Base-by-base conservation (phyloP, 805 yeast genomes). In the Saccharomycopsis fodiens region DNA sequence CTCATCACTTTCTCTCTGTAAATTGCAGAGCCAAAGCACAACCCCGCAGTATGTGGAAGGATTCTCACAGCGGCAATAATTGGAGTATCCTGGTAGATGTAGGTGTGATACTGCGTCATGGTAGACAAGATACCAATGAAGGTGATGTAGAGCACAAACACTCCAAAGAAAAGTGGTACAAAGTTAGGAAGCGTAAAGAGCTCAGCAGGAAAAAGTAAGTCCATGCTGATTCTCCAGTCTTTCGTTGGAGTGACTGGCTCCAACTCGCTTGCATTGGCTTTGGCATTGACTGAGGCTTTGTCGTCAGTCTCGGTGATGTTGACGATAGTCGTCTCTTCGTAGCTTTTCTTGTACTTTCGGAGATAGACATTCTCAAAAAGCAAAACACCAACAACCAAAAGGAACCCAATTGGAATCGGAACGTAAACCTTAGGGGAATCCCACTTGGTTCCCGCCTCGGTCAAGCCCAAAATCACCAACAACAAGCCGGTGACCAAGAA, bases 391-490 rank as follows among this genome's bases (percentile, higher is more conserved):
- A 58, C 15, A 3, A 67, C 40, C n/a, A 64, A 42, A 2, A 66
- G 19, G 10, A 64, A 41, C 1, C 75, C 76, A 42, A 72, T 46
- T 1, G 65, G 56, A 1, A 72, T 47, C 0, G 75, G 64, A 13
- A 68, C 69, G 48, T 69, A 70, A 1, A 68, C 66, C 15, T 58
- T 54, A 1, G 75, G 68, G 1, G 59, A 45, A 2, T 57, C 57
- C 76, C 76, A 72, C 0, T 57, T 55, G 4, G 60, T 62, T 20
- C 74, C 75, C 19, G 72, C 74, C 51, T 70, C 68, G 0, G 72
- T 69, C 39, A 72, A 57, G 0, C n/a, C n/a, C n/a, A n/a, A n/a
- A n/a, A n/a, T n/a, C n/a, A n/a, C n/a, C n/a, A n/a, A n/a, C n/a
- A n/a, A 35, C 3, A 60, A 51, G 0, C 72, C 73, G 15, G 54